Evolutionary conservation across 2,329 filamentous ascomycete species (phyloP).

Genomic region (Arthrobotrys sphaeroides): DNA sequence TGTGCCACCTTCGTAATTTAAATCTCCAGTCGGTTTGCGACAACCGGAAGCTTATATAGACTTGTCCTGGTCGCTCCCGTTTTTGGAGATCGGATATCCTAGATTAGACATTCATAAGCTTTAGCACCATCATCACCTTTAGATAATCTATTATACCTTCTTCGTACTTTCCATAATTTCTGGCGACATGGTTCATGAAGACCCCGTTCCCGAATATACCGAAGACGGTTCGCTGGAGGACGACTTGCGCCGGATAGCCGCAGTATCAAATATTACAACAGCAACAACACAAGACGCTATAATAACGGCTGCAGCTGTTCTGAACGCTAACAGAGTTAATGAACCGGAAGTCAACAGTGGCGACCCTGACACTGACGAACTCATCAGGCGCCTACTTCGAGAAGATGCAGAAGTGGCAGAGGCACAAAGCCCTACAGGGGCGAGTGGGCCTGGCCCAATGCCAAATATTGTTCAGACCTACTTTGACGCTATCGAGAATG

Average conservation of each 20-base stretch:
- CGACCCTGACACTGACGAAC: conserved; percentile 40
- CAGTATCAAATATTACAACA: conserved; percentile 40
- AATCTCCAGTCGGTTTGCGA: neutral
- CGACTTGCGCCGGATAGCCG: conserved; percentile 44
- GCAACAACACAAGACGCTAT: conserved; percentile 21
- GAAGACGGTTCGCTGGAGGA: conserved; percentile 45
- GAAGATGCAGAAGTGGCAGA: conserved; percentile 44
- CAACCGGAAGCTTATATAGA: conserved; percentile 30
- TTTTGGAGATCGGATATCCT: conserved; percentile 9
- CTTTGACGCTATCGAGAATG: conserved; percentile 43
- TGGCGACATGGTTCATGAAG: conserved; percentile 6
- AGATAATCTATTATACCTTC: neutral
- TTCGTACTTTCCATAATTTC: neutral
- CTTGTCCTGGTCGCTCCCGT: conserved; percentile 2
- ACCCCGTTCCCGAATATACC: conserved; percentile 40
- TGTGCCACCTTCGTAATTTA: conserved; percentile 30
- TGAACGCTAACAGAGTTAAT: neutral
- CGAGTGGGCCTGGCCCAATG: neutral
- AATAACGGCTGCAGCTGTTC: neutral
- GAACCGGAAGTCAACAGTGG: conserved; percentile 22
- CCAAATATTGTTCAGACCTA: conserved; percentile 40
- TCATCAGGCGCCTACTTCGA: conserved; percentile 36
- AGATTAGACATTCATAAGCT: conserved; percentile 9
- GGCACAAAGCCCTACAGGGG: neutral
- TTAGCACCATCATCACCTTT: conserved; percentile 8